phyloP scores from a whole-genome alignment of 2,329 filamentous ascomycete genomes.

The Alternaria ethzedia region DNA sequence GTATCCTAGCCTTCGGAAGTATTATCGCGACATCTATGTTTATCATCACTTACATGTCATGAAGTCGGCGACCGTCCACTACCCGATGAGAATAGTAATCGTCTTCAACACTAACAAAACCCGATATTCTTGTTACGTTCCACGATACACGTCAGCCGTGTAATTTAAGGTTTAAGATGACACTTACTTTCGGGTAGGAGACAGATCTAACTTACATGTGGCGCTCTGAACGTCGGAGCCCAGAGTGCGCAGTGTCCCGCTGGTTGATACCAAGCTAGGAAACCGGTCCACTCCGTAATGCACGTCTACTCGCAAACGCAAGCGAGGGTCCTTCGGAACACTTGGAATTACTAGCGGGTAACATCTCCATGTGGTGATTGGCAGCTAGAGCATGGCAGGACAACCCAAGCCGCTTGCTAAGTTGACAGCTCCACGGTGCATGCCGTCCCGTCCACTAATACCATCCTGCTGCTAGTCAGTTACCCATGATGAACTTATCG shows the following conservation, averaged over 20 bases:
- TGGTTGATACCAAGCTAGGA: background rate
- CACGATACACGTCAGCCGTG: background rate
- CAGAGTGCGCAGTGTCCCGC: background rate
- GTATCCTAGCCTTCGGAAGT: background rate
- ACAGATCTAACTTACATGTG: slow-evolving; percentile 3
- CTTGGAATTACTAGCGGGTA: background rate
- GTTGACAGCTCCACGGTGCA: background rate
- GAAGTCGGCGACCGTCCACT: background rate
- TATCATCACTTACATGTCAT: background rate
- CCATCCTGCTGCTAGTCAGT: slow-evolving; percentile 1
- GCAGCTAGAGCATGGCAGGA: background rate
- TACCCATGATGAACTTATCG: background rate
- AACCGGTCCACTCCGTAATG: background rate
- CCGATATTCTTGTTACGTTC: background rate
- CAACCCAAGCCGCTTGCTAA: background rate
- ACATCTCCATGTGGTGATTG: background rate
- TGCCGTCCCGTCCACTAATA: slow-evolving; percentile 2
- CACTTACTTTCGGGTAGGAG: background rate
- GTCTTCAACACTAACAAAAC: background rate
- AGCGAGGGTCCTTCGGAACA: background rate
- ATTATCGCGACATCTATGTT: background rate
- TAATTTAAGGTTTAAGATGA: background rate
- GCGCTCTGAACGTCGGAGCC: slow-evolving; percentile 2
- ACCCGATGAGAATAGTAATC: background rate
- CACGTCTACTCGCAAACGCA: slow-evolving; percentile 1